Base-by-base conservation (phyloP, 2,329 filamentous ascomycete genomes). In the Alternaria longipes region DNA sequence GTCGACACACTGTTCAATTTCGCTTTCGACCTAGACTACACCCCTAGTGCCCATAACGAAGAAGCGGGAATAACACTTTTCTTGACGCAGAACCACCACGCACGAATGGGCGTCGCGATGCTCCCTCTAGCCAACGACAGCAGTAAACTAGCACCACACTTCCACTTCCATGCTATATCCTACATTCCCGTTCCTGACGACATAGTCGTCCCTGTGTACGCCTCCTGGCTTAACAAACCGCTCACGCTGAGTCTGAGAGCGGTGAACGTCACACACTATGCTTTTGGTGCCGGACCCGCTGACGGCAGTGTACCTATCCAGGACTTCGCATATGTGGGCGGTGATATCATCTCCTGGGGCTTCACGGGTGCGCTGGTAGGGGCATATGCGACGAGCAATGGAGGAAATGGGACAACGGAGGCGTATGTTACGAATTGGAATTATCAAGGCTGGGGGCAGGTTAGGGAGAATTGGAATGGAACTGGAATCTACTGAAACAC, bases 41-140 rank as follows among this genome's bases (percentile, higher is more conserved):
- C 68, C 0, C 81, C 84, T 0, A 70, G 70, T 0, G 60, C 60
- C 0, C 46, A 70, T 0, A 80, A 81, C 1, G 81, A 85, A 60
- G 85, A 88, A 69, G 83, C 84, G 1, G 86, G 86, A 0, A 75
- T 87, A 5, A 83, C 82, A 0, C 77, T 82, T 0, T 87, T 87
- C 68, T 74, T 87, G 34, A 86, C 82, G 0, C 67, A 75, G 36
- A 61, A 83, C 63, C 82, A 86, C 60, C 85, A 87, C 53, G 74
- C 84, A 8, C 82, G 86, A 42, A 67, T 87, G 9, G 78, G 78
- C n/a, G 55, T 79, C 8, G 67, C 74, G 3, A 49, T 74, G 26
- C 68, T 75, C 4, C 59, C 65, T 4, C 42, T 64, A 8, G 32
- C 16, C 66, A 65, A 22, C 44, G 30, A 57, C 53, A 32, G 54